Percentiles rank a stretch among this genome's conserved stretches.
Conservation (phyloP, 441 rosid species). For the Populus hybrid region DNA sequence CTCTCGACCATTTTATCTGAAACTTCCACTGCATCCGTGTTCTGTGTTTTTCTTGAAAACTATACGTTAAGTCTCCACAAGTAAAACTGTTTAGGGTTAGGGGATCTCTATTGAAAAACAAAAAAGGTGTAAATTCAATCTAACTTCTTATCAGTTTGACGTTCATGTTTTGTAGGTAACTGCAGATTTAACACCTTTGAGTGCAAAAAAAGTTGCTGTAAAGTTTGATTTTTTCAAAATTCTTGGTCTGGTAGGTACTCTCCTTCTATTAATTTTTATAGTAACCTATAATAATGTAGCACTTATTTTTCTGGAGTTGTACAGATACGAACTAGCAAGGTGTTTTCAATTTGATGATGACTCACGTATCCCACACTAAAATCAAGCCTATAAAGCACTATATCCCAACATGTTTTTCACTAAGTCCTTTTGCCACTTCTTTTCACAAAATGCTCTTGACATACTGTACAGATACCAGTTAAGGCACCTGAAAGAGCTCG, state of each 20-base stretch:
- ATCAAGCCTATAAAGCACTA: not conserved
- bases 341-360: not conserved
- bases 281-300: not conserved
- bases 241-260: conserved; percentile 61
- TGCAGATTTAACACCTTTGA: conserved; percentile 79
- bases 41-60: not conserved
- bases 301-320: not conserved
- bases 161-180: conserved; percentile 53
- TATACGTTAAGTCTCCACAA: not conserved
- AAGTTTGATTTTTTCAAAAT: conserved; percentile 76
- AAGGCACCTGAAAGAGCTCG: conserved; percentile 84
- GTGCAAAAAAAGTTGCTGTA: conserved; percentile 71
- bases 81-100: not conserved
- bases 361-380: not conserved
- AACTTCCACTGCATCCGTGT: not conserved
- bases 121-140: not conserved
- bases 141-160: conserved; percentile 2
- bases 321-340: not conserved
- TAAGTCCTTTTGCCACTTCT: not conserved
- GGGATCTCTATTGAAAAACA: not conserved
- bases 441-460: not conserved
- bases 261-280: not conserved
- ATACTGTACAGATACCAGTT: conserved; percentile 57
- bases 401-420: not conserved
- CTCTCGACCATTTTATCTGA: too few species aligned